Evolutionary conservation across 2,329 filamentous ascomycete species (phyloP).

Genomic region (Colletotrichum sp.): DNA sequence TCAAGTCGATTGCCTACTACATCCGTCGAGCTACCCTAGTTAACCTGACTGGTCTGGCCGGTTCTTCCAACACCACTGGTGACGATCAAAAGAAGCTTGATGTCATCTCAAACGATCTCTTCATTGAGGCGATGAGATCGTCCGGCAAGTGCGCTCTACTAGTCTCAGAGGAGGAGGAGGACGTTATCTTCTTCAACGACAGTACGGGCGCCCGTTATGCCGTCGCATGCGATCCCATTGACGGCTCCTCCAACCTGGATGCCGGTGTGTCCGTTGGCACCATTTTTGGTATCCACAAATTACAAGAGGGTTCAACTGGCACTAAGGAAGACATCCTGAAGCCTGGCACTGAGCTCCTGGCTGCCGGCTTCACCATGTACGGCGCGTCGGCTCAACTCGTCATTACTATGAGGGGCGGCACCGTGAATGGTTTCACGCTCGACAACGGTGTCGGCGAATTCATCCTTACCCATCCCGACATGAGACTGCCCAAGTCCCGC

Average conservation of each 20-base stretch:
- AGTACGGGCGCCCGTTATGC: conserved; percentile 83
- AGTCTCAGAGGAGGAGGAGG: conserved; percentile 98
- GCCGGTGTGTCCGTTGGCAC: conserved; percentile 97
- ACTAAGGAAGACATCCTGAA: conserved; percentile 86
- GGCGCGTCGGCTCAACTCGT: conserved; percentile 95
- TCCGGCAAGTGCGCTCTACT: conserved; percentile 89
- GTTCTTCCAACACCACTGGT: conserved; percentile 92
- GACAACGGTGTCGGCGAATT: conserved; percentile 98
- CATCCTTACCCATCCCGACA: conserved; percentile 95
- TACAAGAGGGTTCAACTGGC: conserved; percentile 76
- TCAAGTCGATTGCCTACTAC: conserved; percentile 99
- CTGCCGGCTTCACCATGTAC: conserved; percentile 99
- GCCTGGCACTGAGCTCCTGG: conserved; percentile 89
- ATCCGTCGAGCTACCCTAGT: conserved; percentile 95
- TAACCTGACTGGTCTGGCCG: conserved; percentile 93
- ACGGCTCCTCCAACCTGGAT: conserved; percentile 96
- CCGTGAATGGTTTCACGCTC: conserved; percentile 96
- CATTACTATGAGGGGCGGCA: conserved; percentile 92
- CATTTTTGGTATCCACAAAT: conserved; percentile 94
- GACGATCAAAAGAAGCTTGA: conserved; percentile 99
- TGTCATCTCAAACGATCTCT: conserved; percentile 97
- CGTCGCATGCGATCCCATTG: conserved; percentile 96
- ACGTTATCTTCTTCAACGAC: conserved; percentile 85
- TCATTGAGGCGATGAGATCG: conserved; percentile 92
- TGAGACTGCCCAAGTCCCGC: conserved; percentile 81